Base-by-base conservation (phyloP, 805 yeast species). In the Grigorovia yakushimaensis region DNA sequence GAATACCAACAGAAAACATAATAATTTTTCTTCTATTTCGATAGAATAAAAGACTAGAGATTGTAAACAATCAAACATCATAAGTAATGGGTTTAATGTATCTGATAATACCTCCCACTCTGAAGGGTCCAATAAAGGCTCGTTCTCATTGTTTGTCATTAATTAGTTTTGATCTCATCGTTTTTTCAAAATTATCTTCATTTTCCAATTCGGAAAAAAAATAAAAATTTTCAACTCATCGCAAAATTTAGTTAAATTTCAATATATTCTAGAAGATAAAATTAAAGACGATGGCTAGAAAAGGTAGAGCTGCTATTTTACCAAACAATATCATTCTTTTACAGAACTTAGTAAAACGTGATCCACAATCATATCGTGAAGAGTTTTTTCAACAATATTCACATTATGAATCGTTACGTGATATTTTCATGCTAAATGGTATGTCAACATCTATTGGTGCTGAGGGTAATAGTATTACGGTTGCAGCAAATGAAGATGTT, bases 321-420 rank as follows among this genome's bases (percentile, higher is more conserved):
- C 98, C 98, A 10, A 85, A 88, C 18, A 93, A 93, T 67, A 84
- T 93, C 61, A 89, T 94, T 37, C 71, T 91, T 52, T 69, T 93
- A 50, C 98, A 93, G 69, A 93, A 93, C 65, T 73, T 93, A 53
- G 95, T 93, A 9, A 83, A 89, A 56, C 76, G 97, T 58, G 98
- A 93, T 64, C 97, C 98, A 2, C 84, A 78, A 56, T 89, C 98
- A 0, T 93, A 93, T 64, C 79, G 80, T 50, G 98, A 93, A 66
- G 99, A 93, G 66, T 93, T 93, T 65, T 65, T 84, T 38, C 93
- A 88, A 58, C 98, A 93, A 63, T 88, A 83, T 62, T 78, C 93
- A 45, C 98, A 93, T 65, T 93, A 93, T 66, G 88, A 84, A 62
- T 85, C 98, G 2, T 69, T 88, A 49, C 73, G 95, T 65, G 98